Base-by-base conservation (phyloP, 768 basidiomycete species). In the Suillus luteus region DNA sequence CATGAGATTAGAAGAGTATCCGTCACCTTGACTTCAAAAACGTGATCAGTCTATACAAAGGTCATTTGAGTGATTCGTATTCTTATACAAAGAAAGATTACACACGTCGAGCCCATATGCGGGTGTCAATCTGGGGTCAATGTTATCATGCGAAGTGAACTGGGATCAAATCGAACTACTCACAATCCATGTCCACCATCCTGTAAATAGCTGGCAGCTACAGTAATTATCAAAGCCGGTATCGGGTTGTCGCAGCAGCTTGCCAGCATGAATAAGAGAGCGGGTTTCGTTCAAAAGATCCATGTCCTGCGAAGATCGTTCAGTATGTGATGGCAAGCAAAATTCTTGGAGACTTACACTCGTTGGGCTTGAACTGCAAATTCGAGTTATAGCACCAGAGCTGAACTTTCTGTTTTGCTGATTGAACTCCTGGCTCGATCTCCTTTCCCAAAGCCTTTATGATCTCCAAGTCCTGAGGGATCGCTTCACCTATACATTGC, bases 371-470 rank as follows among this genome's bases (percentile, higher is more conserved):
- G 80, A 91, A 93, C 15, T 88, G 81, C 44, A 96, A 77, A 68
- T 90, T 87, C 17, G 88, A 85, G 70, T 92, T 90, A 71, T 91
- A 94, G 55, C 87, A 81, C 93, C 95, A 95, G 40, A 97, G 76
- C 69, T 94, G 90, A 7, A 98, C 95, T 75, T 95, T 96, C 68
- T 88, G 86, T 75, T 95, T 92, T 6, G 94, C 90, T 14, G 88
- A 89, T 11, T 84, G 83, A 22, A 97, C 93, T 24, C 93, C 95
- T 7, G 91, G 91, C 67, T 98, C 91, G 1, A 88, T 90, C 59
- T 92, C 91, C 74, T 92, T 96, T 19, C 92, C 92, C 46, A 96
- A 82, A 10, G 90, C 80, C 67, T 90, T 91, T 79, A 98, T 91
- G 24, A 95, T 82, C 40, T 96, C 93, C 11, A 96, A 83, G 24